These are phyloP conservation scores for Fusarium domesticum DNA, from an alignment of 2,329 filamentous ascomycete species.

Conservation along the genomic window DNA sequence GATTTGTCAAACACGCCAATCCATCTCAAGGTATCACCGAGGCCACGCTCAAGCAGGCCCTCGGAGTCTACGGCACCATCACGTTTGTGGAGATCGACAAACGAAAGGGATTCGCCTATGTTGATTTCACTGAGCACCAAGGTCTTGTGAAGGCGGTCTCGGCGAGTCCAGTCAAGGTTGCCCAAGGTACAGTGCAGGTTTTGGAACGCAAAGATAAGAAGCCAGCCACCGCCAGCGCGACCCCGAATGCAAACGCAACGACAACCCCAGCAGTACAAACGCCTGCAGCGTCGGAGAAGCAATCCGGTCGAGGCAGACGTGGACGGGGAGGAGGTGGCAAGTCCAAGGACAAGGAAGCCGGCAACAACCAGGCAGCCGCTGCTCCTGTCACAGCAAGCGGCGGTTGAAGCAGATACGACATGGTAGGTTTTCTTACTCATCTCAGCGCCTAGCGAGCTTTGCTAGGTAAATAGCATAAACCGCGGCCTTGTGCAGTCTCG, in stretches of 20 bases:
- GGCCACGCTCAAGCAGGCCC: conserved; percentile 67
- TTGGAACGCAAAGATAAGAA: conserved; percentile 72
- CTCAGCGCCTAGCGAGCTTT: not conserved
- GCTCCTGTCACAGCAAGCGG: conserved; percentile 6
- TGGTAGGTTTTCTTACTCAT: not conserved
- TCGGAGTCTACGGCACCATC: conserved; percentile 71
- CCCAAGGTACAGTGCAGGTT: conserved; percentile 82
- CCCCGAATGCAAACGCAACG: conserved; percentile 9
- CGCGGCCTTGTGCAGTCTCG: not conserved
- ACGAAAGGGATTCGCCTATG: conserved; percentile 90
- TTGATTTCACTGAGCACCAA: conserved; percentile 76
- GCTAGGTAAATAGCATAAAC: not conserved
- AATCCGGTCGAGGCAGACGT: conserved; percentile 32
- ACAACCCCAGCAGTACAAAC: conserved; percentile 15
- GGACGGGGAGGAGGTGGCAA: conserved; percentile 33
- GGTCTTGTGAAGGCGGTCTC: conserved; percentile 74
- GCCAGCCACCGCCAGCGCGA: conserved; percentile 12
- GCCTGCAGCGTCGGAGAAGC: conserved; percentile 29
- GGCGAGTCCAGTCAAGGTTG: conserved; percentile 77
- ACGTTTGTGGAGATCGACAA: conserved; percentile 87
- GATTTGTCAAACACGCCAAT: conserved; percentile 80
- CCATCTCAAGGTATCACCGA: conserved; percentile 91
- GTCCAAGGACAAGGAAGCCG: conserved; percentile 21
- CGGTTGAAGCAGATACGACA: conserved; percentile 19
- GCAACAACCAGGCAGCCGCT: conserved; percentile 1